Evolutionary conservation across 805 yeast species (phyloP).

Genomic region (Yarrowia porcina): DNA sequence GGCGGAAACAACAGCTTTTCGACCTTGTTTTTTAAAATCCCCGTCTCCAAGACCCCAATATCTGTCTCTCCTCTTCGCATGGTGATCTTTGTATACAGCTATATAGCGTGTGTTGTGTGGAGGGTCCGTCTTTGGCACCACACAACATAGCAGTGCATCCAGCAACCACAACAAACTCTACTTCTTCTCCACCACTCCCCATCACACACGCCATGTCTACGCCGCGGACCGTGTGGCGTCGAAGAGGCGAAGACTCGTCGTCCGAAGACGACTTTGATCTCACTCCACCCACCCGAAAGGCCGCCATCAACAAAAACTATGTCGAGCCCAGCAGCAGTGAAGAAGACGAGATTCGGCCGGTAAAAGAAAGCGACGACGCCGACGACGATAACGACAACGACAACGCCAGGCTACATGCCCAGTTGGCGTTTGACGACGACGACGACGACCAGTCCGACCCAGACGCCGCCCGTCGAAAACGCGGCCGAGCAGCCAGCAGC

Average conservation of each 20-base stretch:
- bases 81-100: conserved; percentile 1
- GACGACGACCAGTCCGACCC: background rate
- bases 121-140: too few relatives aligned
- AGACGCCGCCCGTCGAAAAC: background rate
- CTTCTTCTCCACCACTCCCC: background rate
- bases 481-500: conserved; percentile 6
- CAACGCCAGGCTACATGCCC: background rate
- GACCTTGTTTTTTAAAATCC: background rate
- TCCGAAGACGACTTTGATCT: conserved; percentile 19
- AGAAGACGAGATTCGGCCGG: background rate
- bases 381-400: background rate
- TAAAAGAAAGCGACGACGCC: background rate
- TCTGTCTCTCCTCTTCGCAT: background rate
- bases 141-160: too few relatives aligned
- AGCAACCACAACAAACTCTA: background rate
- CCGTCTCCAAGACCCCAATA: background rate
- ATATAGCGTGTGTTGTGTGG: background rate
- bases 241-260: conserved; percentile 20
- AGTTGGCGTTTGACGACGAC: conserved; percentile 21
- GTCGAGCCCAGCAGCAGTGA: conserved; percentile 5
- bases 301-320: conserved; percentile 16
- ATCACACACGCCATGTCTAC: background rate
- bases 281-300: conserved; percentile 9
- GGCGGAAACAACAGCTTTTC: background rate
- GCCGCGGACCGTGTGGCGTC: conserved; percentile 11